Evolutionary conservation across 2,329 filamentous ascomycete species (phyloP), one percentile per base, ranked within the genome.

Genomic region (Colletotrichum phormii): DNA sequence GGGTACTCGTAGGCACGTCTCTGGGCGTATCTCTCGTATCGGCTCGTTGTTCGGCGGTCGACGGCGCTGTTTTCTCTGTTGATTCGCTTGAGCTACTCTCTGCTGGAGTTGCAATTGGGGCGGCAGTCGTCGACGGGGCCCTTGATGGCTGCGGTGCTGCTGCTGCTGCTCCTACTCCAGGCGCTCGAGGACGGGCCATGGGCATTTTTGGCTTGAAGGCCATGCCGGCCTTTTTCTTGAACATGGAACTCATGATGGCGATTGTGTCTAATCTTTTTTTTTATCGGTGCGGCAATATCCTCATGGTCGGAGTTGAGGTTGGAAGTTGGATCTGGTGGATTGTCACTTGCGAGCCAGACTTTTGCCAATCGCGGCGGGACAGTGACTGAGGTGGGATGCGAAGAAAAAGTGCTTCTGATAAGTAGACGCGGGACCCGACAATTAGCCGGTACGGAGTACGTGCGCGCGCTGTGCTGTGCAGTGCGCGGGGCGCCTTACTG

Each of bases 191-290:
- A 78, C 91, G 89, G 75, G 86, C 85, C 42, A 83, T 80, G 37
- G 89, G 89, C 75, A 89, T 89, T 84, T 93, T 94, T 57, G 92
- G 92, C 80, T 93, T 93, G 84, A 95, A 94, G 83, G 86, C 86
- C 71, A 87, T 84, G 76, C 87, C 86, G 78, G 85, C 87, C 77
- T 87, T 85, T 82, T 94, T 93, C 84, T 93, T 93, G 81, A 92
- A 87, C 84, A 92, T 92, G 73, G 87, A 89, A 83, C 88, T 90
- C 86, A 93, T 92, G 77, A 83, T 86, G 83, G 71, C 55, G 57
- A 13, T 74, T 15, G 7, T 55, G 26, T 67, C 35, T 60, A 57
- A 4, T 15, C 11, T 57, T 55, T 60, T 12, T 31, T 67, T 15
- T 37, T 59, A 35, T 54, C 46, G 63, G 54, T 42, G 49, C 70